Base-by-base conservation (phyloP, 1,284 basidiomycete genomes). In the Austropuccinia psidii region DNA sequence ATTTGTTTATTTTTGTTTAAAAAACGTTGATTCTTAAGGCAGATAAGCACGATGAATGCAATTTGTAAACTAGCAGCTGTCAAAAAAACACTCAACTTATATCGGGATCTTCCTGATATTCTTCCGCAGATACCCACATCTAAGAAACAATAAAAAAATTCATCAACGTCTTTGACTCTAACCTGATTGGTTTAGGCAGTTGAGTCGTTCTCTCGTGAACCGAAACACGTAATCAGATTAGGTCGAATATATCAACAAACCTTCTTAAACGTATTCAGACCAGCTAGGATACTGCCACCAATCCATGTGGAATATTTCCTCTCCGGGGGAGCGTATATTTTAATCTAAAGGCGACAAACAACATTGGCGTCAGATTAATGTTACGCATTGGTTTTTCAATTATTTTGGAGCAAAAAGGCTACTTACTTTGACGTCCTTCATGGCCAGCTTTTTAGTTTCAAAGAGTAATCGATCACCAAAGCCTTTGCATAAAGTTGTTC, bases 281-380 rank as follows among this genome's bases (percentile, higher is more conserved):
- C 94, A 55, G 95, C 95, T 69, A 98, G 83, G 80, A 96, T 96
- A 74, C 91, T 93, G 4, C 95, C 95, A 66, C 96, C 96, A 78
- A 99, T 98, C 96, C 96, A 99, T 29, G 95, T 98, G 21, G 93
- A 94, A 82, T 98, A 99, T 83, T 98, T 99, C 76, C 96, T 88
- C 82, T 99, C 96, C n/a, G 96, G 96, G 35, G 96, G 96, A 15
- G 96, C 96, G 78, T 93, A 97, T 79, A 99, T 98, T 84, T 97
- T 97, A 83, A 99, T 93, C 85, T 70, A 37, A 27, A 41, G n/a
- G n/a, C n/a, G n/a, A n/a, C 39, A 43, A 37, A 35, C 21, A 60
- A 41, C 8, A 39, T 19, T 19, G 35, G 19, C 57, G 13, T n/a
- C 57, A 60, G 7, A 31, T 21, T 17, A 29, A 55, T 31, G 52